A percentile compares a stretch with the other conserved stretches of the same genome.
Evolutionary conservation across 495 filamentous ascomycete species (phyloP).

Genomic region (Letharia columbiana): DNA sequence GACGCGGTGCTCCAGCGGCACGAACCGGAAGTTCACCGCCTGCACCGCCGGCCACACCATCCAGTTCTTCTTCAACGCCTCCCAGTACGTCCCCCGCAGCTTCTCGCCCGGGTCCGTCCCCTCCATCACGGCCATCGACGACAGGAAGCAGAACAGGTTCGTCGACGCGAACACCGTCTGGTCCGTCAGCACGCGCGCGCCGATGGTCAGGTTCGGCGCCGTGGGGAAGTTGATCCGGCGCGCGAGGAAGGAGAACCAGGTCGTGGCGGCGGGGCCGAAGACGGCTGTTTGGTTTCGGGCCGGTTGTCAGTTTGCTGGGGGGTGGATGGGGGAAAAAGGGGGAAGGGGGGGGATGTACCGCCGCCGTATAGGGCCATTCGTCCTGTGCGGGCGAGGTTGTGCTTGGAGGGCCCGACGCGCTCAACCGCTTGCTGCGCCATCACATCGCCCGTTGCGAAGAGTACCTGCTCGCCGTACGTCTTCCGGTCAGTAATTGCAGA

Average conservation of each 20-base stretch:
- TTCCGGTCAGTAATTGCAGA: neutral
- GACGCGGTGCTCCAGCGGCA: conserved; percentile 78
- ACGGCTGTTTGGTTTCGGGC: conserved; percentile 43
- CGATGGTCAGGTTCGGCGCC: conserved; percentile 56
- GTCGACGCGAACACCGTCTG: conserved; percentile 79
- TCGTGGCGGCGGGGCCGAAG: conserved; percentile 86
- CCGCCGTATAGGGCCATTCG: conserved; percentile 93
- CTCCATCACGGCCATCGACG: conserved; percentile 81
- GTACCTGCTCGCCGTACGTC: conserved; percentile 40
- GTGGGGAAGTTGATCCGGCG: conserved; percentile 55
- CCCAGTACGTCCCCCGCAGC: conserved; percentile 55
- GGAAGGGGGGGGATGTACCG: conserved; percentile 40
- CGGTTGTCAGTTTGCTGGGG: neutral
- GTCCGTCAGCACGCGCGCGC: conserved; percentile 73
- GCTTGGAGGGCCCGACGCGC: conserved; percentile 64
- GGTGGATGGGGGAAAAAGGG: neutral
- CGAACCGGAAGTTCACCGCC: conserved; percentile 78
- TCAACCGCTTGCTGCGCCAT: conserved; percentile 95
- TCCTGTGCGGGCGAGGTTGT: conserved; percentile 71
- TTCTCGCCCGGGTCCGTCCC: conserved; percentile 63
- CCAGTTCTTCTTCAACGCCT: conserved; percentile 74
- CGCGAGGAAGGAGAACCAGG: conserved; percentile 79
- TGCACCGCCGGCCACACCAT: conserved; percentile 92
- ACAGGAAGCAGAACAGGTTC: conserved; percentile 75
- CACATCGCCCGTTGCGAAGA: conserved; percentile 86